These are phyloP conservation scores for Diutina mesorugosa DNA, from an alignment of 1,139 yeast species.

Conservation along the genomic window DNA sequence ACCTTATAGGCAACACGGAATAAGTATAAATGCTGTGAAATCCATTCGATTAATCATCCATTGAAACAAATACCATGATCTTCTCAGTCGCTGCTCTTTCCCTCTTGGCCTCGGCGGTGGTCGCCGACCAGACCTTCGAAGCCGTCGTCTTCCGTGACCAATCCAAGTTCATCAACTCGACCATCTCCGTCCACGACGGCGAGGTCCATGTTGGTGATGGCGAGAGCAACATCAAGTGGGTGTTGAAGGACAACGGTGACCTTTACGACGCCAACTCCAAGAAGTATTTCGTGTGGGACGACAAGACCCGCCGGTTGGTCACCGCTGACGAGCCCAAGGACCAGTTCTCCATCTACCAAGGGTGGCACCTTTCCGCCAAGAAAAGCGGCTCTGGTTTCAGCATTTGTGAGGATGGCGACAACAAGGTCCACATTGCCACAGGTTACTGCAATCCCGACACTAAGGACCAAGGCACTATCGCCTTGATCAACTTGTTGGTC, in stretches of 20 bases:
- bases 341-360: background rate
- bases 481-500: no score
- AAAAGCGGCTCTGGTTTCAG: no score
- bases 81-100: no score
- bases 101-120: slow-evolving; percentile 11
- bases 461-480: no score
- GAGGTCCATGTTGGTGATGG: background rate
- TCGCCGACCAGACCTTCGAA: slow-evolving; percentile 12
- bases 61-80: no score
- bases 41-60: no score
- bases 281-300: background rate
- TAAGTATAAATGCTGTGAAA: no score
- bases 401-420: no score
- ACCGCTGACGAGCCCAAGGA: background rate
- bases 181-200: background rate
- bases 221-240: background rate
- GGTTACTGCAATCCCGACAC: no score
- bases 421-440: no score
- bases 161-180: slow-evolving; percentile 4
- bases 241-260: background rate
- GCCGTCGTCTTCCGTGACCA: slow-evolving; percentile 14
- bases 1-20: no score
- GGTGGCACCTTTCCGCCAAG: no score
- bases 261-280: background rate
- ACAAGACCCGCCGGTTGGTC: background rate